Evolutionary conservation across 768 basidiomycete species (phyloP).

Genomic region (Hortiboletus campestris): DNA sequence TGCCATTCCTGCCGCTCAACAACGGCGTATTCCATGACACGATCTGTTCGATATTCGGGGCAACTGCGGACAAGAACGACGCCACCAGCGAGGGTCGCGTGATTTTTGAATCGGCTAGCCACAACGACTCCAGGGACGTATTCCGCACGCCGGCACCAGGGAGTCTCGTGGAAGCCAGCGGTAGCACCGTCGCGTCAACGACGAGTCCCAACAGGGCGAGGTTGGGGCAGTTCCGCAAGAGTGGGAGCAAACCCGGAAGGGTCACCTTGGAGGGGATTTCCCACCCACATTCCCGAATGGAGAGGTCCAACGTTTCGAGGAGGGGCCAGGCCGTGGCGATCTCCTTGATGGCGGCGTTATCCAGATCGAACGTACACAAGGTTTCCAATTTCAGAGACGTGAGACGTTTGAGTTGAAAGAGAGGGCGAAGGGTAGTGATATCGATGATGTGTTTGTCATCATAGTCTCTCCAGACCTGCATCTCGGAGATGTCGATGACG

Average conservation of each 20-base stretch:
- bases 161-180: slow-evolving; percentile 1
- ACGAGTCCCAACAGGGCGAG: slow-evolving; percentile 27
- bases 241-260: slow-evolving; percentile 20
- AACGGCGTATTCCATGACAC: slow-evolving; percentile 31
- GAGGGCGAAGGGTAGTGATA: slow-evolving; percentile 22
- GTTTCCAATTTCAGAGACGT: slow-evolving; percentile 28
- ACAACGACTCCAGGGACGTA: slow-evolving; percentile 25
- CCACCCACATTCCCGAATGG: slow-evolving; percentile 31
- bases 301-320: slow-evolving; percentile 28
- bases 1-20: slow-evolving; percentile 23
- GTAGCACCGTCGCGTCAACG: slow-evolving; percentile 26
- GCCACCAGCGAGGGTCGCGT: slow-evolving; percentile 28
- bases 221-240: slow-evolving; percentile 24
- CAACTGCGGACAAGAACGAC: slow-evolving; percentile 28
- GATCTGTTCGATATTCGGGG: slow-evolving; percentile 30
- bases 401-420: slow-evolving; percentile 23
- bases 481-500: slow-evolving; percentile 28
- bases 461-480: slow-evolving; percentile 30
- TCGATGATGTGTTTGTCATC: slow-evolving; percentile 32
- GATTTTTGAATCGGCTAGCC: slow-evolving; percentile 29
- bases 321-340: slow-evolving; percentile 28
- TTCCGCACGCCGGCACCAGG: slow-evolving; percentile 24
- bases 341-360: slow-evolving; percentile 23
- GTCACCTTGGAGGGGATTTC: slow-evolving; percentile 30
- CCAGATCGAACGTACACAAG: slow-evolving; percentile 26